Evolutionary conservation across 495 filamentous ascomycete genomes (phyloP).

Genomic region (Daldinia vernicosa): DNA sequence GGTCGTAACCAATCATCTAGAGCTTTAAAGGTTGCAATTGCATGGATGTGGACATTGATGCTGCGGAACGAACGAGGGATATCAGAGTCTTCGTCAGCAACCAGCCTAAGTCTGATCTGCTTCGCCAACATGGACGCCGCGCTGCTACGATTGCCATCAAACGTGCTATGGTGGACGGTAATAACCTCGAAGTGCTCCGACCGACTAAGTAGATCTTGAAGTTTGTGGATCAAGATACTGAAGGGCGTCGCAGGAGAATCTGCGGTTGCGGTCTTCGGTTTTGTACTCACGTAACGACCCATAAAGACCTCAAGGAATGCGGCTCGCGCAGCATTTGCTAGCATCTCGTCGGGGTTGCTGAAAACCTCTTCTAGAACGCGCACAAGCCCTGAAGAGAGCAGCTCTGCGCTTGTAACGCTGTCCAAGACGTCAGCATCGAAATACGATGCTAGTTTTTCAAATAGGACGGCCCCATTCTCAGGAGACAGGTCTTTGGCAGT

Average conservation of each 20-base stretch:
- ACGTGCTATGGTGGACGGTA: conserved; percentile 91
- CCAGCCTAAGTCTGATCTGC: conserved; percentile 87
- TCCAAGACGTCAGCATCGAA: conserved; percentile 88
- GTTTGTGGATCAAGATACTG: conserved; percentile 89
- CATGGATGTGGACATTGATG: conserved; percentile 98
- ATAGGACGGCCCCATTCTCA: conserved; percentile 68
- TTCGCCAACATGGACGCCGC: conserved; percentile 96
- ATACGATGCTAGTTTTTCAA: conserved; percentile 80
- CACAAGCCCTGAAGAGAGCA: conserved; percentile 90
- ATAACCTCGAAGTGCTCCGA: conserved; percentile 98
- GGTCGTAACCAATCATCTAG: conserved; percentile 96
- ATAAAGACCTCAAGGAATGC: conserved; percentile 97
- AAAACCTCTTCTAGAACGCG: conserved; percentile 84
- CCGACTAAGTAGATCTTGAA: conserved; percentile 94
- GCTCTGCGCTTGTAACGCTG: conserved; percentile 96
- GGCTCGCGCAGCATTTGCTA: conserved; percentile 72
- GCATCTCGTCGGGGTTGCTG: conserved; percentile 66
- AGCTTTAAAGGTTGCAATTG: conserved; percentile 97
- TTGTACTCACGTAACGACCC: conserved; percentile 69
- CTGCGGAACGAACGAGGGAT: conserved; percentile 86
- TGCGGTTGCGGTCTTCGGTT: conserved; percentile 68
- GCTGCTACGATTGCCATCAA: conserved; percentile 91
- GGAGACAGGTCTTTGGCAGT: conserved; percentile 52
- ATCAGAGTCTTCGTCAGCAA: conserved; percentile 89
- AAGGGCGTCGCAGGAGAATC: conserved; percentile 80